Percentiles rank a stretch among this genome's conserved stretches.
phyloP scores from a whole-genome alignment of 192 early-diverging fungal genomes.

The Glomus cerebriforme region DNA sequence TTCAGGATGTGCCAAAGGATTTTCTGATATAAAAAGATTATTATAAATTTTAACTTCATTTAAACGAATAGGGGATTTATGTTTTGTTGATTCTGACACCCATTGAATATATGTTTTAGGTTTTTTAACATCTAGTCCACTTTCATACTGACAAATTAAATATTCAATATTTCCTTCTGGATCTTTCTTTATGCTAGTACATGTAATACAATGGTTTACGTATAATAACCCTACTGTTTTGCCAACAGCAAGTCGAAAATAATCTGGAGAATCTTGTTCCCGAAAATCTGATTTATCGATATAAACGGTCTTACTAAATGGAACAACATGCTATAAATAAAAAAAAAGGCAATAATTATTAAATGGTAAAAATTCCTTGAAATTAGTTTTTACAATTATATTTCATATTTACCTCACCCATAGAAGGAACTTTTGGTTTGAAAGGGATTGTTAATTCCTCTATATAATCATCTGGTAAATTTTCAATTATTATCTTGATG shows the following conservation, averaged over 20 bases:
- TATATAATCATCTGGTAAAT: conserved; percentile 82
- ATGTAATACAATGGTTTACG: conserved; percentile 86
- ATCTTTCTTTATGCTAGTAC: conserved; percentile 76
- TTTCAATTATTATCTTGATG: conserved; percentile 84
- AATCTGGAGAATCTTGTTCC: conserved; percentile 88
- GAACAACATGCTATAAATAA: conserved; percentile 61
- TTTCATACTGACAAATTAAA: conserved; percentile 81
- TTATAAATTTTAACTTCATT: conserved; percentile 85
- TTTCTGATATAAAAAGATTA: conserved; percentile 86
- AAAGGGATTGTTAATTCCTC: conserved; percentile 82
- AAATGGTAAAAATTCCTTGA: background rate
- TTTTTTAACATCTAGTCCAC: conserved; percentile 63
- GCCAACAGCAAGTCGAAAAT: conserved; percentile 89
- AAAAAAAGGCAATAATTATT: background rate
- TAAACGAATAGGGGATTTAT: conserved; percentile 80
- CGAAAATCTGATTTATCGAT: conserved; percentile 98
- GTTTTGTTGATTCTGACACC: conserved; percentile 85
- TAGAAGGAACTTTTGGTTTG: conserved; percentile 84
- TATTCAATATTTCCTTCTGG: conserved; percentile 80
- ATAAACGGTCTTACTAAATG: conserved; percentile 91
- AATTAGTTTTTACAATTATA: too few relatives aligned
- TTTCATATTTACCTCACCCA: conserved; percentile 64
- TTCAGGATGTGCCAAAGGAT: conserved; percentile 84
- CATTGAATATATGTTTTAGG: conserved; percentile 99
- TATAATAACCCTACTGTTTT: conserved; percentile 94